Base-by-base conservation (phyloP, 768 basidiomycete genomes). In the Boletus subparvulus region DNA sequence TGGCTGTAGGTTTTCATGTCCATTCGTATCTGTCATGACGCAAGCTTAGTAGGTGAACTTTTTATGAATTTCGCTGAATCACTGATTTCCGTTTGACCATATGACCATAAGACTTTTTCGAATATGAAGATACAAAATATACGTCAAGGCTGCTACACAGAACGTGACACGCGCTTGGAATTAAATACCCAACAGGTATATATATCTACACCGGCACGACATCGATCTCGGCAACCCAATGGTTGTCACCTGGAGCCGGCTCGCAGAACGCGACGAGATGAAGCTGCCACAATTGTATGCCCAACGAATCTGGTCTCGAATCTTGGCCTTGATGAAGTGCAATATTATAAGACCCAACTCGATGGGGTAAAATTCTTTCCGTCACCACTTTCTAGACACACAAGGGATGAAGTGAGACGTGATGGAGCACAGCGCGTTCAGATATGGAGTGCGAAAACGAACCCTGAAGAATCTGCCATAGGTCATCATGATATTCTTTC, bases 211-310 rank as follows among this genome's bases (percentile, higher is more conserved):
- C 16, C 1, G 12, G 42, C 17, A 55, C 49, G 35, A 52, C 21
- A 16, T 59, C 52, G 14, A 59, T 30, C 26, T 45, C 47, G 8
- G 52, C 48, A 9, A 50, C 17, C 57, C 57, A 54, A 9, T 36
- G 36, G 17, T 37, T 35, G n/a, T 47, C 43, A 6, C 35, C 43
- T 10, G 43, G 35, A 6, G 32, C 19, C 1, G 49, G 50, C 3
- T 50, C 37, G 2, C 54, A 48, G 12, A 55, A 14, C 7, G 45
- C 19, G 30, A 59, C 33, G 6, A 59, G 49, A 26, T 59, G 39
- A 24, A 59, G 50, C 24, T 59, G 45, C 16, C 21, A 11, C 3
- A 55, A 32, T 1, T 47, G 45, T 16, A 59, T 11, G 7, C 49
- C 58, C 7, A n/a, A n/a, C 33, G 40, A 47, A 19, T 39, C 41